These are phyloP conservation scores for Fusarium robinianum DNA, from an alignment of 2,329 filamentous ascomycete species.

Conservation along the genomic window DNA sequence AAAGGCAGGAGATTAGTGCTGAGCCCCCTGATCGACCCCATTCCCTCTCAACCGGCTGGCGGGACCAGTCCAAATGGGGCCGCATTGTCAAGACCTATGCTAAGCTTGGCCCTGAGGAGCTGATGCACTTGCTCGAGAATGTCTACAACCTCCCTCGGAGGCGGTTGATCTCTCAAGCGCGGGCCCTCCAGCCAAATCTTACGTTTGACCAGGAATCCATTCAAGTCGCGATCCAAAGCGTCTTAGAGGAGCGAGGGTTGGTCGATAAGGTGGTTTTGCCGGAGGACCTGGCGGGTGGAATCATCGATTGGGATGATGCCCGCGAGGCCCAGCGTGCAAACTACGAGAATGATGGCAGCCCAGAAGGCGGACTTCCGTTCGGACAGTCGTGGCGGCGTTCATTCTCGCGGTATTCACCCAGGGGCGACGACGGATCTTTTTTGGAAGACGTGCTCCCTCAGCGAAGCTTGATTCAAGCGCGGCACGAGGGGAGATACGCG, in stretches of 20 bases:
- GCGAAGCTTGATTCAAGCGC: too few species aligned
- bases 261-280: slow-evolving; percentile 40
- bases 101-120: slow-evolving; percentile 55
- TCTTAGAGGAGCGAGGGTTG: slow-evolving; percentile 45
- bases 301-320: slow-evolving; percentile 48
- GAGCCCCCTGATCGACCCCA: slow-evolving; percentile 35
- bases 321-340: slow-evolving; percentile 40
- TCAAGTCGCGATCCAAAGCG: slow-evolving; percentile 45
- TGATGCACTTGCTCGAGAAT: slow-evolving; percentile 55
- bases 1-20: too few species aligned
- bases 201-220: slow-evolving; percentile 52
- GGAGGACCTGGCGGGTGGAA: slow-evolving; percentile 44
- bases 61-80: slow-evolving; percentile 44
- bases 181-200: slow-evolving; percentile 48
- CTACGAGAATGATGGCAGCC: slow-evolving; percentile 44
- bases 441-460: slow-evolving; percentile 40
- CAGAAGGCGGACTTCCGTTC: slow-evolving; percentile 43
- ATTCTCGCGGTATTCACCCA: slow-evolving; percentile 45
- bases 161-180: slow-evolving; percentile 50
- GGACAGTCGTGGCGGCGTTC: slow-evolving; percentile 38
- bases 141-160: slow-evolving; percentile 51
- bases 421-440: slow-evolving; percentile 46
- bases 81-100: slow-evolving; percentile 51
- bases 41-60: slow-evolving; percentile 43
- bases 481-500: slow-evolving; percentile 25